Evolutionary conservation across 345 rosid genomes (phyloP).

Genomic region (Clausena lansium): DNA sequence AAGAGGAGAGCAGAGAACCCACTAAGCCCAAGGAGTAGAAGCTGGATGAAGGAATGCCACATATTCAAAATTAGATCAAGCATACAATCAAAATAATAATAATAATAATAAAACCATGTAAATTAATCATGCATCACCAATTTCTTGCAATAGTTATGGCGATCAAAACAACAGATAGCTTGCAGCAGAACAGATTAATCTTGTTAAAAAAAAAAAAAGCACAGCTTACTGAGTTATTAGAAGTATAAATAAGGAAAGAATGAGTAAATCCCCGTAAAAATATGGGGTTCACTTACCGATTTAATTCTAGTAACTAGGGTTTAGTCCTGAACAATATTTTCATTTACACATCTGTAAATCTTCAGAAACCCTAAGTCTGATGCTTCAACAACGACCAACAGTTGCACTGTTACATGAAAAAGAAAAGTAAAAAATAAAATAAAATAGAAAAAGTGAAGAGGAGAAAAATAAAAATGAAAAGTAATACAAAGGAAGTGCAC

Average conservation of each 20-base stretch:
- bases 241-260: not conserved
- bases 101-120: not conserved
- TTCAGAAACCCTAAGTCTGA: slow-evolving; percentile 14
- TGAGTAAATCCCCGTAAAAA: not conserved
- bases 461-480: not conserved
- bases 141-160: not conserved
- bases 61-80: slow-evolving; percentile 2
- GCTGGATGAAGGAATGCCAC: not conserved
- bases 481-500: slow-evolving; percentile 1
- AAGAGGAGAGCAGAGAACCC: not conserved
- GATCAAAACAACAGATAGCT: not conserved
- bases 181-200: not conserved
- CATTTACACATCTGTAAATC: not conserved
- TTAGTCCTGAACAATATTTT: not conserved
- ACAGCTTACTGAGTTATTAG: too few species aligned
- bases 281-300: not conserved
- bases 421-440: not conserved
- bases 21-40: not conserved
- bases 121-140: not conserved
- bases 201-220: not conserved
- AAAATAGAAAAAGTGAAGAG: not conserved
- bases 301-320: not conserved
- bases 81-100: not conserved
- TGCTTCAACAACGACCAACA: slow-evolving; percentile 4
- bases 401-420: not conserved